Evolutionary conservation across 805 yeast species (phyloP).

Genomic region (Pichia cephalocereana): DNA sequence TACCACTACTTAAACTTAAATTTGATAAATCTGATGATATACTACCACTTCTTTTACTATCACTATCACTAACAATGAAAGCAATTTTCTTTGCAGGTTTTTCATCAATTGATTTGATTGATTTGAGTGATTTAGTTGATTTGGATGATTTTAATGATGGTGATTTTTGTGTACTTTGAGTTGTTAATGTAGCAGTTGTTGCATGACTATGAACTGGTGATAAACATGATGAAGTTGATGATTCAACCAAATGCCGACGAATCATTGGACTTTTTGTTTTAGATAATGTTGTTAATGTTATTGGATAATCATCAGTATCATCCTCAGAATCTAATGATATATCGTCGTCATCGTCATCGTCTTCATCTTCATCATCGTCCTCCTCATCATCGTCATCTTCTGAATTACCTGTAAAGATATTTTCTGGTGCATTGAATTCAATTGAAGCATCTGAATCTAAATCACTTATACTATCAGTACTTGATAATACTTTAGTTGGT

Average conservation of each 20-base stretch:
- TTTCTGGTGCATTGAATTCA: not conserved
- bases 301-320: constrained; percentile 10
- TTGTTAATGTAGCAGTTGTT: constrained; percentile 10
- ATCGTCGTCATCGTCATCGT: constrained; percentile 14
- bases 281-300: constrained; percentile 3
- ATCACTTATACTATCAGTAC: constrained; percentile 10
- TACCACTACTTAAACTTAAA: constrained; percentile 1
- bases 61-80: constrained; percentile 12
- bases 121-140: constrained; percentile 2
- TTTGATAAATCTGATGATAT: constrained; percentile 11
- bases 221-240: constrained; percentile 9
- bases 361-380: constrained; percentile 5
- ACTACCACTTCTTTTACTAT: constrained; percentile 16
- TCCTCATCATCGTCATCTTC: constrained; percentile 17
- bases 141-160: not conserved
- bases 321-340: constrained; percentile 9
- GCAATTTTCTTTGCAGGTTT: constrained; percentile 20
- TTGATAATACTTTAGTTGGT: not conserved
- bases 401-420: not conserved
- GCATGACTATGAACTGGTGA: constrained; percentile 10
- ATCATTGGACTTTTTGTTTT: constrained; percentile 3
- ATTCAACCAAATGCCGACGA: constrained; percentile 2
- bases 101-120: constrained; percentile 5
- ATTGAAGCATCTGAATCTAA: constrained; percentile 13
- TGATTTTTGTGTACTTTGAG: constrained; percentile 7